phyloP scores from a whole-genome alignment of 306 rosid genomes.

The Mimosa bimucronata region DNA sequence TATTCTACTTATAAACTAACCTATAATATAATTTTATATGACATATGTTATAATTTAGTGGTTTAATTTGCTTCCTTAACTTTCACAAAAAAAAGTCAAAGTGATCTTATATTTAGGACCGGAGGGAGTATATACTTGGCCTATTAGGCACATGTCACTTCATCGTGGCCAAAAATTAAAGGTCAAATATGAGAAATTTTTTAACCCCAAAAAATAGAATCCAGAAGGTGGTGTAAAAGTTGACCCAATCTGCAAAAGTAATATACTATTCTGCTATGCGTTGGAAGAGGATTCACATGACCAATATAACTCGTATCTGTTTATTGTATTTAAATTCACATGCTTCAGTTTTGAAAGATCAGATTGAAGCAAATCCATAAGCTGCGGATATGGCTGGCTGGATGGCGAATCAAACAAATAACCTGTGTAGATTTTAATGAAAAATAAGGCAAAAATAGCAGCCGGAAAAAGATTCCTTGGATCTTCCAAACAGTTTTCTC shows the following conservation, averaged over 20 bases:
- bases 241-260: conserved; percentile 14
- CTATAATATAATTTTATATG: no score
- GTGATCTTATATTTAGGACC: no score
- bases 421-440: conserved; percentile 15
- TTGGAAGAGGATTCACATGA: conserved; percentile 38
- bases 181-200: not conserved
- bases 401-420: not conserved
- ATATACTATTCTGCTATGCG: conserved; percentile 7
- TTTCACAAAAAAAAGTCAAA: no score
- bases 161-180: not conserved
- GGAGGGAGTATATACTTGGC: not conserved
- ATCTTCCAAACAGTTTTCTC: conserved; percentile 23
- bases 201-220: not conserved
- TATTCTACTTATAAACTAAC: no score
- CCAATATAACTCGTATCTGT: conserved; percentile 5
- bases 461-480: conserved; percentile 21
- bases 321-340: conserved; percentile 15
- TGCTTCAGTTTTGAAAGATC: conserved; percentile 22
- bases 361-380: conserved; percentile 21
- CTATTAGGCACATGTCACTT: not conserved
- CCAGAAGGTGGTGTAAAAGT: not conserved
- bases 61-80: no score
- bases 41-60: no score
- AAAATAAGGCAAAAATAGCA: not conserved
- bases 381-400: not conserved